Percentiles rank a stretch among this genome's conserved stretches.
phyloP scores from a whole-genome alignment of 257 asterid species.

The Solanum rostratum region DNA sequence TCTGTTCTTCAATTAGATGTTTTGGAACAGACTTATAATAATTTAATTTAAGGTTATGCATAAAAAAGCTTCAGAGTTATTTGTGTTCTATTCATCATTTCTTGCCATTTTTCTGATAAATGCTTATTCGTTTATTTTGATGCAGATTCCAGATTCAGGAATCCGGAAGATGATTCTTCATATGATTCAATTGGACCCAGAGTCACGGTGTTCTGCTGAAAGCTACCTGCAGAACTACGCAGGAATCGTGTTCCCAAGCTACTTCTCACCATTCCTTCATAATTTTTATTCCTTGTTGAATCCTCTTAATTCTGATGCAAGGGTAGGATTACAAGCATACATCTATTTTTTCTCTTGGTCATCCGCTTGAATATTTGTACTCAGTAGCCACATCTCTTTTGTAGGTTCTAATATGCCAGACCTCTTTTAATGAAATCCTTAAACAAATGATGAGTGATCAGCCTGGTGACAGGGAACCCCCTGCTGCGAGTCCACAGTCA shows the following conservation, averaged over 20 bases:
- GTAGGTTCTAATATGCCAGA: conserved; percentile 91
- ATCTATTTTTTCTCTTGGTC: not conserved
- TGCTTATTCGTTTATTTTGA: not conserved
- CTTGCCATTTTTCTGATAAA: not conserved
- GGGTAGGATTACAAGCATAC: conserved; percentile 44
- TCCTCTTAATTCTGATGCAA: conserved; percentile 84
- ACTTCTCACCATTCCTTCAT: conserved; percentile 93
- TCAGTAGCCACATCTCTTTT: conserved; percentile 14
- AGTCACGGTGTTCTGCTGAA: conserved; percentile 82
- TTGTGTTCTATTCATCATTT: not conserved
- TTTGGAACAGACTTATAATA: not conserved
- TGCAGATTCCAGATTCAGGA: conserved; percentile 96
- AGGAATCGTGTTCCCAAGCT: conserved; percentile 80
- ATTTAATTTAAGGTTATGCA: not conserved
- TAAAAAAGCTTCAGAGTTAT: not conserved
- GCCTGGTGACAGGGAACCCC: conserved; percentile 20
- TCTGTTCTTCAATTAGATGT: not conserved
- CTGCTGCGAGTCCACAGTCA: conserved; percentile 19
- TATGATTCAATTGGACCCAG: conserved; percentile 95
- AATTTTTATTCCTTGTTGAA: conserved; percentile 80
- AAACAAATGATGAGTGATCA: conserved; percentile 73
- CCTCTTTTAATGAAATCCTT: conserved; percentile 79
- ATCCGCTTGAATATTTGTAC: not conserved
- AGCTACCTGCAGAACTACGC: conserved; percentile 79
- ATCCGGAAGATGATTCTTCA: conserved; percentile 97